Evolutionary conservation across 2,329 filamentous ascomycete genomes (phyloP).

Genomic region (Allantophomopsis lycopodina): DNA sequence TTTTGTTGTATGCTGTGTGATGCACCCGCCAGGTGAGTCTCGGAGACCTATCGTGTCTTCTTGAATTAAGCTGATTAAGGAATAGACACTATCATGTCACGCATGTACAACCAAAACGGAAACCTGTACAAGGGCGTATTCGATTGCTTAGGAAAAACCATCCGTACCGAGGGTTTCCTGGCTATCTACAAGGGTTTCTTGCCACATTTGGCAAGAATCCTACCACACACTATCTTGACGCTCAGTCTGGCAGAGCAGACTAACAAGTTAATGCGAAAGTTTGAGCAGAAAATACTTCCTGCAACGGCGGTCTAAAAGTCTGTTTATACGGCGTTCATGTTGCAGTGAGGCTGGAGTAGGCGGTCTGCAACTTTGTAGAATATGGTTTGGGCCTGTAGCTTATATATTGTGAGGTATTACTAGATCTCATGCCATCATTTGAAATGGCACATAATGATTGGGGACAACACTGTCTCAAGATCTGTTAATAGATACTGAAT

Average conservation of each 20-base stretch:
- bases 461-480: too few relatives aligned
- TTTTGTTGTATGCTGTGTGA: slow-evolving; percentile 92
- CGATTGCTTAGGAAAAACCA: slow-evolving; percentile 82
- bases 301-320: slow-evolving; percentile 4
- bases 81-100: slow-evolving; percentile 89
- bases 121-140: slow-evolving; percentile 91
- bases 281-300: slow-evolving; percentile 50
- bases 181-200: slow-evolving; percentile 98
- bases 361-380: too few relatives aligned
- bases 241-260: slow-evolving; percentile 92
- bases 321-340: too few relatives aligned
- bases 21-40: slow-evolving; percentile 79
- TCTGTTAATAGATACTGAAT: too few relatives aligned
- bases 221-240: slow-evolving; percentile 91
- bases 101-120: slow-evolving; percentile 97
- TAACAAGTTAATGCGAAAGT: slow-evolving; percentile 74
- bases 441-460: too few relatives aligned
- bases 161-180: slow-evolving; percentile 79
- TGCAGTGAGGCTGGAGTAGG: too few relatives aligned
- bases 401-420: too few relatives aligned
- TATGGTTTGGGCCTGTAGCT: too few relatives aligned
- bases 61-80: not conserved
- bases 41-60: not conserved
- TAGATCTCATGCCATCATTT: too few relatives aligned
- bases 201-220: slow-evolving; percentile 82